phyloP scores from a whole-genome alignment of 2,329 filamentous ascomycete species.

The Phyllosticta paracitricarpa region DNA sequence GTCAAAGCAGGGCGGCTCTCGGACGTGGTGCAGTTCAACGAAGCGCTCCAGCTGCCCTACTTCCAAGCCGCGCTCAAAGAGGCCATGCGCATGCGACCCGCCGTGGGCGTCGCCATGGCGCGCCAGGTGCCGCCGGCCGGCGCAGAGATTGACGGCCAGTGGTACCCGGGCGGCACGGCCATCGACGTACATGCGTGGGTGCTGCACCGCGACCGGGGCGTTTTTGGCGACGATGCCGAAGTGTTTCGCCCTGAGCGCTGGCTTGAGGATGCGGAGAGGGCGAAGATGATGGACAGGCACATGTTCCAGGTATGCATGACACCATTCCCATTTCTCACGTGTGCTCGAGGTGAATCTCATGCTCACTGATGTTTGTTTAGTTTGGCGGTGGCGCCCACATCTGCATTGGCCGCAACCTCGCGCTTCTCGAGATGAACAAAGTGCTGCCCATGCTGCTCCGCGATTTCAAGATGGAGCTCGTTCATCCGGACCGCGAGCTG shows the following conservation, averaged over 20 bases:
- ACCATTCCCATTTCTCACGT: background rate
- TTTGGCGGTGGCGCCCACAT: conserved; percentile 26
- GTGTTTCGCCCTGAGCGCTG: conserved; percentile 37
- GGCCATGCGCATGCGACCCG: conserved; percentile 27
- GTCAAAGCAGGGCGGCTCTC: conserved; percentile 10
- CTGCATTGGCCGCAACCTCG: conserved; percentile 24
- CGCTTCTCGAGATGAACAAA: conserved; percentile 22
- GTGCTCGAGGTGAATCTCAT: background rate
- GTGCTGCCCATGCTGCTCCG: conserved; percentile 19
- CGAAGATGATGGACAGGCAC: conserved; percentile 20
- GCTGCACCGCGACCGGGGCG: conserved; percentile 28
- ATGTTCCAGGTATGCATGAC: conserved; percentile 16
- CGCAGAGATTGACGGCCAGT: conserved; percentile 21
- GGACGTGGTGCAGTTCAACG: conserved; percentile 13
- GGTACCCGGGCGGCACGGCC: conserved; percentile 28
- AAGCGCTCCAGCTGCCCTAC: conserved; percentile 20
- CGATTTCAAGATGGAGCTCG: conserved; percentile 37
- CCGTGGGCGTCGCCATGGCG: conserved; percentile 21
- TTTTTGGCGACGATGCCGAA: conserved; percentile 32
- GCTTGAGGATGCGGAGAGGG: conserved; percentile 26
- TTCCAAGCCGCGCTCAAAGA: conserved; percentile 29
- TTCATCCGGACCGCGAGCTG: conserved; percentile 40
- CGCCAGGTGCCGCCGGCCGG: conserved; percentile 22
- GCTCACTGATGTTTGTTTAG: background rate
- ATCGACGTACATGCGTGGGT: conserved; percentile 38